Base-by-base conservation (phyloP, 1,284 basidiomycete species). In the Fomitopsis pinicola region DNA sequence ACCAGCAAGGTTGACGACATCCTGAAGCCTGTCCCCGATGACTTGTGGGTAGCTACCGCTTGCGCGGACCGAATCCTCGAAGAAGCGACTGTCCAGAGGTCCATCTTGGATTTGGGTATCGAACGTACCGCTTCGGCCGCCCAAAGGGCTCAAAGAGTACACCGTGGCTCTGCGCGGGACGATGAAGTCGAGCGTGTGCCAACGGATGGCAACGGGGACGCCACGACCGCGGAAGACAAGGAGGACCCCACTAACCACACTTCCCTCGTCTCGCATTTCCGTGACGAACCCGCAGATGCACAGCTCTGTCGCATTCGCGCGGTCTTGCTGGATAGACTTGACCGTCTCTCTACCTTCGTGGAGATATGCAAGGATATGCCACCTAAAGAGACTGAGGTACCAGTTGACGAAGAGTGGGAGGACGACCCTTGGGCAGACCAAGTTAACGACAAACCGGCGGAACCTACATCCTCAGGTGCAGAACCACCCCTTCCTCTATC, bases 341-440 rank as follows among this genome's bases (percentile, higher is more conserved):
- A 91, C 71, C 78, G 82, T 56, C 76, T 92, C 52, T 86, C 85
- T 64, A 89, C 88, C 7, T 92, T 82, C 63, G 77, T 83, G 28
- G 82, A 88, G 66, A 79, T 91, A 63, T 81, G 76, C 67, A 78
- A 80, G 63, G 75, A 72, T 17, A 64, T 76, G 8, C 72, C 79
- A 9, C 64, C 67, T 33, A 68, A 69, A 22, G 67, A 66, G 12
- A 66, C 55, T 10, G 67, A 68, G 55, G 70, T 68, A 26, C 63
- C 61, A 5, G 72, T 77, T 40, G 84, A 85, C 58, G 79, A 75
- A 42, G 87, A 86, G 67, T 89, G 86, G 86, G 85, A 88, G 67
- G 92, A 94, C 68, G 92, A 95, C 73, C 91, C 92, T 10, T 95
- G 91, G 91, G 87, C 78, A 22, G 85, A 88, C 9, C 71, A 73